Conservation (phyloP, 495 filamentous ascomycete genomes). For the Massariosphaeria phaeospora region DNA sequence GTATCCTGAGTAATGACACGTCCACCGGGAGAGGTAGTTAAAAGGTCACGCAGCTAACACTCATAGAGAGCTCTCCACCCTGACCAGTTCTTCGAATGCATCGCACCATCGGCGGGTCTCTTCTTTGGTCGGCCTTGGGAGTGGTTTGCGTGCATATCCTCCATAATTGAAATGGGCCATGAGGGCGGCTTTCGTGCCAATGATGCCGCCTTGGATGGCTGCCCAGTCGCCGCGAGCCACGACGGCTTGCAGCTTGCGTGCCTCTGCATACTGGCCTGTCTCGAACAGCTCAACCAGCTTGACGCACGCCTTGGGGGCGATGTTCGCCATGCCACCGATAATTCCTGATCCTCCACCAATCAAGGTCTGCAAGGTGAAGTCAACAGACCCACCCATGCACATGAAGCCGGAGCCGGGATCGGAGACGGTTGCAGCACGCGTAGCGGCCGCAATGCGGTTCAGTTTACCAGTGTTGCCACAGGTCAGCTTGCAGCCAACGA, state of each 20-base stretch:
- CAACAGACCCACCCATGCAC: slow-evolving; percentile 81
- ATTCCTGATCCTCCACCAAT: slow-evolving; percentile 80
- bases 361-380: slow-evolving; percentile 82
- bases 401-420: slow-evolving; percentile 54
- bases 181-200: slow-evolving; percentile 77
- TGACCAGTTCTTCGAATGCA: slow-evolving; percentile 68
- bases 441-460: slow-evolving; percentile 65
- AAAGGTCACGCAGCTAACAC: background rate
- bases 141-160: slow-evolving; percentile 68
- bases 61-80: slow-evolving; percentile 54
- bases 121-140: slow-evolving; percentile 60
- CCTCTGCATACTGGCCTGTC: slow-evolving; percentile 63
- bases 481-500: slow-evolving; percentile 85
- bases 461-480: slow-evolving; percentile 95
- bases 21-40: background rate
- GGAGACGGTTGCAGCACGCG: slow-evolving; percentile 47
- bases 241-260: slow-evolving; percentile 70
- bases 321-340: slow-evolving; percentile 79
- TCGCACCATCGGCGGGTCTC: slow-evolving; percentile 60
- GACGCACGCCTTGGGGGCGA: slow-evolving; percentile 73
- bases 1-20: slow-evolving; percentile 29
- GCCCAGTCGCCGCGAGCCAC: slow-evolving; percentile 83
- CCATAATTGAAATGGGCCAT: slow-evolving; percentile 74
- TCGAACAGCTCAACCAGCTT: slow-evolving; percentile 67
- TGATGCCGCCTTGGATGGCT: slow-evolving; percentile 78